Base-by-base conservation (phyloP, 2,329 filamentous ascomycete species). In the Balansia obtecta region DNA sequence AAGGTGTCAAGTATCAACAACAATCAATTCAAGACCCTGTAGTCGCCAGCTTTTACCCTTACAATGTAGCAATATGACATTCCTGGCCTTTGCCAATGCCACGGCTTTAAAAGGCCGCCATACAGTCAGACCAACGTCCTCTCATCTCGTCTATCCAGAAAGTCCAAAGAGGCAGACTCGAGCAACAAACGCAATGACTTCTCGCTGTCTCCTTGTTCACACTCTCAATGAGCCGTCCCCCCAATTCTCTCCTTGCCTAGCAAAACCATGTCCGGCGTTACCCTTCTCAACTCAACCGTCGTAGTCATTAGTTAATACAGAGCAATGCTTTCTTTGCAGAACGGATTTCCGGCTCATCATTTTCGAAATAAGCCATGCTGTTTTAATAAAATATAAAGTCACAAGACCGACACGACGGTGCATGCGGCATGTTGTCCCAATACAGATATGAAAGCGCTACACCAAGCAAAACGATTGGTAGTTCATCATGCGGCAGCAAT, bases 231-330 rank as follows among this genome's bases (percentile, higher is more conserved):
- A 16, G n/a, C n/a, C n/a, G n/a, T 5, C 39, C 18, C 18, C 30
- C 27, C 5, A 15, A 13, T n/a, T 16, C 8, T 33, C 30, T 33
- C 32, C n/a, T 6, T 13, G 13, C 27, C n/a, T 15, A 50, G 52
- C 45, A 41, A 39, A 46, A 46, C 49, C 46, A 50, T 48, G 40
- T 41, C 44, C 34, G 18, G 18, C 48, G 16, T 38, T 44, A 41
- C 40, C 40, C 20, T n/a, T n/a, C 27, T 47, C 15, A 30, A 55
- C 46, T 49, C 49, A 56, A 54, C 48, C 54, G 49, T 57, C 43
- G 52, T 49, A 50, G 52, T 56, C 56, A 49, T 56, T 34, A 56
- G 41, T 46, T 39, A 39, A 54, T 50, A 49, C 42, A 54, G 49
- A 34, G 10, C 30, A 41, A 18, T 46, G 42, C 43, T 48, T 37